Evolutionary conservation across 257 asterid species (phyloP).

Genomic region (Verbascum thapsus): DNA sequence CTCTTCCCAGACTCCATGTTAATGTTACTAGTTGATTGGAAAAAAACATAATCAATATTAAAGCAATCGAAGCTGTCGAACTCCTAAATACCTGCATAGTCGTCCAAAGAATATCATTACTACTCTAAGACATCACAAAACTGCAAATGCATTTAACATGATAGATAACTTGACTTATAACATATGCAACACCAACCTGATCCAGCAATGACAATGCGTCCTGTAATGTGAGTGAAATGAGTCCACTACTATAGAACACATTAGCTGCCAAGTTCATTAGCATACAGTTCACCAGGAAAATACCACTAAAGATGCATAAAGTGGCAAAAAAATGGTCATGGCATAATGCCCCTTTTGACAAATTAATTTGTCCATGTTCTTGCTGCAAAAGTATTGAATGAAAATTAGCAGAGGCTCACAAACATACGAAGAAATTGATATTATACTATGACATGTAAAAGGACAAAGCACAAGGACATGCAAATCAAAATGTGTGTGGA

Average conservation of each 20-base stretch:
- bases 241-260: constrained; percentile 66
- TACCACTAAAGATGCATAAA: constrained; percentile 74
- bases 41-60: constrained; percentile 58
- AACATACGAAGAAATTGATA: background rate
- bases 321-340: constrained; percentile 87
- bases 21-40: constrained; percentile 75
- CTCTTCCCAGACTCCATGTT: constrained; percentile 81
- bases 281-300: constrained; percentile 73
- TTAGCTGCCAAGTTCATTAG: constrained; percentile 74
- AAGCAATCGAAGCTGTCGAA: constrained; percentile 60
- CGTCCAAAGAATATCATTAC: constrained; percentile 23
- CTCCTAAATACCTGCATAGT: constrained; percentile 73
- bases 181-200: constrained; percentile 59
- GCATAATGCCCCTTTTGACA: constrained; percentile 60
- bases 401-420: constrained; percentile 8
- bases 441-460: background rate
- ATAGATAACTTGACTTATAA: constrained; percentile 8
- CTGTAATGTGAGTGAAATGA: constrained; percentile 67
- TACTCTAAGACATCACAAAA: constrained; percentile 16
- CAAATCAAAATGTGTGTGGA: too few species aligned
- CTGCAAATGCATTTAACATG: constrained; percentile 6
- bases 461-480: too few species aligned
- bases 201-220: constrained; percentile 88
- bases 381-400: constrained; percentile 54
- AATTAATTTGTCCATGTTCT: constrained; percentile 45